Conservation (phyloP, 1,284 basidiomycete genomes). For the Trametes polyzona region DNA sequence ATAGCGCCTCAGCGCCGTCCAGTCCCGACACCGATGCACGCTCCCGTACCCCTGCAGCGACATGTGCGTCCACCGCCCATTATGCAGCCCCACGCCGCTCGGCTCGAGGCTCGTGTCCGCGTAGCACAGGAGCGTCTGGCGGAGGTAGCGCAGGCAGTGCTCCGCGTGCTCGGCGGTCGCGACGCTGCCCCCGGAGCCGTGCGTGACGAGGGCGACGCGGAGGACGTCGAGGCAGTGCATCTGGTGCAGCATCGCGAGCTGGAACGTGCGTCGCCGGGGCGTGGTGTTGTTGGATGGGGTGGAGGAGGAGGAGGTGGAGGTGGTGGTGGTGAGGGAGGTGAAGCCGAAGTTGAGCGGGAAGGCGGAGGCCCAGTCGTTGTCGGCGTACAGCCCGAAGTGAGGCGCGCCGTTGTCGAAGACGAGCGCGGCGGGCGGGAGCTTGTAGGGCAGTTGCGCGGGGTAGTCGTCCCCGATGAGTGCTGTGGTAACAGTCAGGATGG, state of each 20-base stretch:
- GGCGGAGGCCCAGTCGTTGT: slow-evolving; percentile 42
- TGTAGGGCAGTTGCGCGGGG: slow-evolving; percentile 26
- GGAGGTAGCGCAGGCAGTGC: slow-evolving; percentile 45
- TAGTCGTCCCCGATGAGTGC: slow-evolving; percentile 26
- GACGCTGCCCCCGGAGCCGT: slow-evolving; percentile 35
- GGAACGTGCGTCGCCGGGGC: no score
- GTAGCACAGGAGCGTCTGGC: slow-evolving; percentile 41
- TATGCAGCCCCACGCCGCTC: slow-evolving; percentile 28
- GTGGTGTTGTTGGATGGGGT: no score
- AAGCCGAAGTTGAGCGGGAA: slow-evolving; percentile 37
- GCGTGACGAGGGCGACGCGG: slow-evolving; percentile 25
- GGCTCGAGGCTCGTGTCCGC: slow-evolving; percentile 45
- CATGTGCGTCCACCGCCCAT: slow-evolving; percentile 12
- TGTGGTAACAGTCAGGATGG: neutral
- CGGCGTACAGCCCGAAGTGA: slow-evolving; percentile 29
- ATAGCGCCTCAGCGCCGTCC: slow-evolving; percentile 27
- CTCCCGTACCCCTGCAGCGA: slow-evolving; percentile 26
- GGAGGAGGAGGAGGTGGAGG: no score
- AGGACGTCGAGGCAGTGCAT: slow-evolving; percentile 32
- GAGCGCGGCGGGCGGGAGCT: slow-evolving; percentile 10
- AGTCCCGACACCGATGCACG: slow-evolving; percentile 39
- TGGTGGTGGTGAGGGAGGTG: no score
- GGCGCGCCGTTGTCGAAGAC: slow-evolving; percentile 10
- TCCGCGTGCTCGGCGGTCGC: slow-evolving; percentile 42
- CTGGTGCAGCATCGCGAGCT: slow-evolving; percentile 28